Evolutionary conservation across 2,329 filamentous ascomycete species (phyloP), one percentile per base, ranked within the genome.

Genomic region (Domatiomyces catenatus): DNA sequence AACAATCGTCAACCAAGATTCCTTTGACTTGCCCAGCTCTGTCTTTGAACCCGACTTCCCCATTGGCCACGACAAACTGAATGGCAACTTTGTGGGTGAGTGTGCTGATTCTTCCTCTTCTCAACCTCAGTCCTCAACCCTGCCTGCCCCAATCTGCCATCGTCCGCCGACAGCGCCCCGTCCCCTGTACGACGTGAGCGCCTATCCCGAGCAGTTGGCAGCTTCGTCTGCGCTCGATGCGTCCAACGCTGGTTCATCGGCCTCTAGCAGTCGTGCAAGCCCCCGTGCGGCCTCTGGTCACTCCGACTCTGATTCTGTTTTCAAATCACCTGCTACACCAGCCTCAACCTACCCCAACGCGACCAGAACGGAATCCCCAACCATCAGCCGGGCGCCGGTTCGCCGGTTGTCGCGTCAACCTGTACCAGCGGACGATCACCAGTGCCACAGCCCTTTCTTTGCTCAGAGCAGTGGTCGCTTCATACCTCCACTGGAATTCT

Each of bases 1-100:
- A 26, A 69, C 72, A 61, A 83, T 86, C 54, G 76, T 84, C 55
- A 70, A 75, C 57, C 68, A 73, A 42, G 76, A 84, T 60, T 67
- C 75, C 32, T 71, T 75, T n/a, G 45, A 54, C 42, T 32, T 55
- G 44, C 64, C 71, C 44, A 68, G 69, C 42, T 64, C 63, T 45
- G 66, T 63, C 49, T 58, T 75, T 61, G 67, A 73, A 54, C 54
- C 69, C 52, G 67, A 71, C 7, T 48, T 64, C 50, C 59, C 64
- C 18, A 66, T 70, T 56, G 65, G 66, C 20, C 62, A 65, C 32
- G 66, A 69, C 54, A 72, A 73, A 50, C 66, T 71, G 54, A 59
- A 67, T 19, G 65, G 66, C 59, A 62, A 61, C 57, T 71, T 66
- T 64, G 69, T 71, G 63, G 69, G 69, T 72, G 64, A 70, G 68